These are phyloP conservation scores for Dryas drummondii DNA, from an alignment of 306 rosid species.

Conservation along the genomic window DNA sequence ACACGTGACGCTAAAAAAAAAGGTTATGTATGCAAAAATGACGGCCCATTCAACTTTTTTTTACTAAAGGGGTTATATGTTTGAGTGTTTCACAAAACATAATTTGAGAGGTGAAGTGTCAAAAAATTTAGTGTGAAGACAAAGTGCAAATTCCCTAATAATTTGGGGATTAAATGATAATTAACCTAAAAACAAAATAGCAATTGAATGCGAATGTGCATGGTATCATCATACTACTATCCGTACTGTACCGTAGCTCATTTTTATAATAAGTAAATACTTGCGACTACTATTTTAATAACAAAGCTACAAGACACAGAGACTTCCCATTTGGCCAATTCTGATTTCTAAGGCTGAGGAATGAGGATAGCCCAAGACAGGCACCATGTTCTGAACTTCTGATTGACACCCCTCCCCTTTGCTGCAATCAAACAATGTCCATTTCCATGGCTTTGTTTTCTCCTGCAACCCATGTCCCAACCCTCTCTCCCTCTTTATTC, in stretches of 20 bases:
- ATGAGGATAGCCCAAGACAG: constrained; percentile 18
- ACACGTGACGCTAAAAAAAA: no score
- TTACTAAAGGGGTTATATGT: no score
- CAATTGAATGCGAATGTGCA: not conserved
- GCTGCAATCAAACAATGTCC: constrained; percentile 30
- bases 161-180: no score
- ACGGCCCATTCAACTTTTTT: no score
- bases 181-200: no score
- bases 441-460: constrained; percentile 77
- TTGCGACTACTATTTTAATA: not conserved
- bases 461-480: constrained; percentile 49
- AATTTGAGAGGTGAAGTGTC: no score
- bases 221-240: not conserved
- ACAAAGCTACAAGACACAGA: not conserved
- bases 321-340: not conserved
- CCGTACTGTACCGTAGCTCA: not conserved
- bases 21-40: no score
- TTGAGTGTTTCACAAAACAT: no score
- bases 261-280: not conserved
- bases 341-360: constrained; percentile 9
- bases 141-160: no score
- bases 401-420: constrained; percentile 16
- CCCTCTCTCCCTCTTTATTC: constrained; percentile 42
- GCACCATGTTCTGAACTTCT: constrained; percentile 24
- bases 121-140: no score